Percentiles rank a stretch among this genome's conserved stretches.
These are phyloP conservation scores for Pseudogymnoascus destructans DNA, from an alignment of 2,329 filamentous ascomycete species.

Conservation along the genomic window DNA sequence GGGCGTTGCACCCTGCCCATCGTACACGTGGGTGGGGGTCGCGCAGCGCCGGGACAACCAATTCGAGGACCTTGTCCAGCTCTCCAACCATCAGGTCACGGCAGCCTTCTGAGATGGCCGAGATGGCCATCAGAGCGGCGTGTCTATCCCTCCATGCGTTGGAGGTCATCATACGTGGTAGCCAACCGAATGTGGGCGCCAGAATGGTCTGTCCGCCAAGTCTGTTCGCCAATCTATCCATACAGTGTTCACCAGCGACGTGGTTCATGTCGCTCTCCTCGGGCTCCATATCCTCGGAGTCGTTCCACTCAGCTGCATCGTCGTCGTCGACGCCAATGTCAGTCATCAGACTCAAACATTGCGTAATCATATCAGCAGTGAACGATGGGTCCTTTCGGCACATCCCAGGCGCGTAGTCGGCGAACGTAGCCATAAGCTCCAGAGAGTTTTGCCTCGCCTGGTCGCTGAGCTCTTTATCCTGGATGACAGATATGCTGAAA, in stretches of 20 bases:
- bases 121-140: slow-evolving; percentile 96
- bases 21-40: slow-evolving; percentile 88
- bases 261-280: slow-evolving; percentile 97
- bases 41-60: slow-evolving; percentile 83
- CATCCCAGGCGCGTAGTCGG: slow-evolving; percentile 85
- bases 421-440: slow-evolving; percentile 95
- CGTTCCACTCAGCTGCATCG: slow-evolving; percentile 86
- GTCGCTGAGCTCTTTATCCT: slow-evolving; percentile 88
- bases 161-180: slow-evolving; percentile 94
- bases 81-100: slow-evolving; percentile 92
- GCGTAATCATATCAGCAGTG: slow-evolving; percentile 93
- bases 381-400: slow-evolving; percentile 90
- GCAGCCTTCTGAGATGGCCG: slow-evolving; percentile 94
- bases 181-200: slow-evolving; percentile 89
- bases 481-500: slow-evolving; percentile 85
- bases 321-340: slow-evolving; percentile 92
- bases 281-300: slow-evolving; percentile 83
- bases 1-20: slow-evolving; percentile 93
- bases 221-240: slow-evolving; percentile 96
- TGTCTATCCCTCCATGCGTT: slow-evolving; percentile 90
- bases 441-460: slow-evolving; percentile 86
- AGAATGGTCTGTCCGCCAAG: slow-evolving; percentile 88
- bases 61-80: slow-evolving; percentile 80
- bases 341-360: slow-evolving; percentile 95
- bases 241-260: slow-evolving; percentile 93